These are phyloP conservation scores for Jackrogersella multiformis DNA, from an alignment of 495 filamentous ascomycete genomes.

Conservation along the genomic window DNA sequence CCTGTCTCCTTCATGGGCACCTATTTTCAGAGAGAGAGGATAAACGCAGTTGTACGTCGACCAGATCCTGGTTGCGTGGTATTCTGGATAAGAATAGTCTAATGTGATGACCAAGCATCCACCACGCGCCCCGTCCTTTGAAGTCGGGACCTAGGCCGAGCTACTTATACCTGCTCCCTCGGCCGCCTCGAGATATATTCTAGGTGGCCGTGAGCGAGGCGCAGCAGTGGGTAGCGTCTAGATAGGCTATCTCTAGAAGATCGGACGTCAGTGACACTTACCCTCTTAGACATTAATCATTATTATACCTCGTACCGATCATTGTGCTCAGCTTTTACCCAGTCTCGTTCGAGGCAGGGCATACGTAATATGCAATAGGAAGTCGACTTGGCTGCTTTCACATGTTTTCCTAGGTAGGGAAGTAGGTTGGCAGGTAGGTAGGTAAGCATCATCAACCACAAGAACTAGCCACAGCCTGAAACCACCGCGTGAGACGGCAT, in stretches of 20 bases:
- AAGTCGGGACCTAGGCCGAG: slow-evolving; percentile 15
- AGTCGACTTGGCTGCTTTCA: neutral
- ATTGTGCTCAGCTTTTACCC: neutral
- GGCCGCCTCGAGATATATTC: slow-evolving; percentile 6
- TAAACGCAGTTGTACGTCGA: slow-evolving; percentile 29
- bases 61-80: slow-evolving; percentile 13
- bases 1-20: slow-evolving; percentile 26
- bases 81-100: slow-evolving; percentile 36
- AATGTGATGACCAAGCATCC: slow-evolving; percentile 35
- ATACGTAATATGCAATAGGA: no score
- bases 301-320: neutral
- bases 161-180: slow-evolving; percentile 6
- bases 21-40: slow-evolving; percentile 31
- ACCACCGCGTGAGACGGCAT: neutral
- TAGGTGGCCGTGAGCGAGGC: slow-evolving; percentile 24
- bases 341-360: neutral
- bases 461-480: neutral
- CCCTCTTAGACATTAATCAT: slow-evolving; percentile 11
- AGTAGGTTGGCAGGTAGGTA: no score
- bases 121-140: slow-evolving; percentile 2
- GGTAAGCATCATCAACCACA: neutral
- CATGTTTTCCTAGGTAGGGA: no score
- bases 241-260: slow-evolving; percentile 23
- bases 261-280: slow-evolving; percentile 12
- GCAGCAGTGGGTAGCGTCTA: slow-evolving; percentile 21